Percentiles rank a stretch among this genome's conserved stretches.
These are phyloP conservation scores for Holtermannia corniformis DNA, from an alignment of 768 basidiomycete species.

Conservation along the genomic window DNA sequence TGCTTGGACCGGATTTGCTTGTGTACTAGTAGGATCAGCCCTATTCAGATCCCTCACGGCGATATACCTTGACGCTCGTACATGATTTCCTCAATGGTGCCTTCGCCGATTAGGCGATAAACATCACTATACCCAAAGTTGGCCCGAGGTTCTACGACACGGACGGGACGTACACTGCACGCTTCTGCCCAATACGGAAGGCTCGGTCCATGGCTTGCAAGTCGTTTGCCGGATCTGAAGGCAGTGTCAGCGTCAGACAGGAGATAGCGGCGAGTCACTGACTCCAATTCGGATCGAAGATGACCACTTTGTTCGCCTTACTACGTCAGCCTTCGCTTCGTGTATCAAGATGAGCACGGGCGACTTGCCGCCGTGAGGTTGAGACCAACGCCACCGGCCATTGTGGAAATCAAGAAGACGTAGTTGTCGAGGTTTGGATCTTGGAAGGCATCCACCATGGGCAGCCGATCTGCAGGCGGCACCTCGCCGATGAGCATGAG, in stretches of 20 bases:
- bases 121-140: conserved; percentile 29
- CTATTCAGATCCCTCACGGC: conserved; percentile 7
- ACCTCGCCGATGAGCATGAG: conserved; percentile 73
- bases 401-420: conserved; percentile 78
- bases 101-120: conserved; percentile 36
- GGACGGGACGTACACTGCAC: conserved; percentile 25
- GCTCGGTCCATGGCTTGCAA: conserved; percentile 49
- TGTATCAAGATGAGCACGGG: neutral
- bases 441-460: conserved; percentile 75
- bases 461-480: conserved; percentile 62
- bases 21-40: conserved; percentile 15
- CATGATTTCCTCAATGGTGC: conserved; percentile 38
- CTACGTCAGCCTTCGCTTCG: neutral
- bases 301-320: conserved; percentile 76
- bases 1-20: conserved; percentile 29
- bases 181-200: conserved; percentile 39
- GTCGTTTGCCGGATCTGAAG: conserved; percentile 82
- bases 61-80: conserved; percentile 40
- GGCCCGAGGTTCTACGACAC: neutral
- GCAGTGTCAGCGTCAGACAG: neutral
- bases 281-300: conserved; percentile 97
- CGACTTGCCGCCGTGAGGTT: conserved; percentile 63
- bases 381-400: conserved; percentile 83
- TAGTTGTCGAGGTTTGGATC: conserved; percentile 56
- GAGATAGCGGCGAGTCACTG: conserved; percentile 33